A percentile compares a stretch with the other conserved stretches of the same genome.
Evolutionary conservation across 2,329 filamentous ascomycete species (phyloP).

Genomic region (Coniochaeta ligniaria): DNA sequence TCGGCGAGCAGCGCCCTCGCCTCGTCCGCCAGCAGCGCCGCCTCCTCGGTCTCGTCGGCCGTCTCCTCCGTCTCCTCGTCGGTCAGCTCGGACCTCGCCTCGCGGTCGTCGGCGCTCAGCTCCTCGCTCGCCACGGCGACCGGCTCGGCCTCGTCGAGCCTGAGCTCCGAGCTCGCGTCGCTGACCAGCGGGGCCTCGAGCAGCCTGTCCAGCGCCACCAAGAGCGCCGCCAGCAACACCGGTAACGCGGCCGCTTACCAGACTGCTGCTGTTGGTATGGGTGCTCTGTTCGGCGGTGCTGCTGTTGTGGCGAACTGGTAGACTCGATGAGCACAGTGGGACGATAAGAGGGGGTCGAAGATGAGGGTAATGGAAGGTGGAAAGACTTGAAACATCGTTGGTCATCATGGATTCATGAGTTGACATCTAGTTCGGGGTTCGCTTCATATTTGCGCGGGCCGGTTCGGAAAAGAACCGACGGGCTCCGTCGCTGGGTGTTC

Average conservation of each 20-base stretch:
- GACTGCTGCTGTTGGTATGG: constrained; percentile 36
- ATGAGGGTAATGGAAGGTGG: neutral
- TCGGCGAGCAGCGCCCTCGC: constrained; percentile 12
- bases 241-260: constrained; percentile 23
- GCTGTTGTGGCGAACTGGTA: constrained; percentile 38
- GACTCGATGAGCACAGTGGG: too few relatives aligned
- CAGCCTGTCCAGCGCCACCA: constrained; percentile 2
- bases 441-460: neutral
- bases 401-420: too few relatives aligned
- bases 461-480: neutral
- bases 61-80: constrained; percentile 15
- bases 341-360: constrained; percentile 9
- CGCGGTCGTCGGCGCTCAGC: constrained; percentile 19
- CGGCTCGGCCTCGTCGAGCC: constrained; percentile 12
- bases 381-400: neutral
- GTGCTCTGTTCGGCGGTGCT: constrained; percentile 38
- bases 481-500: neutral
- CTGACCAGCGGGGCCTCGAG: constrained; percentile 9
- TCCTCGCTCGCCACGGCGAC: constrained; percentile 20
- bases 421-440: too few relatives aligned
- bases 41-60: constrained; percentile 6
- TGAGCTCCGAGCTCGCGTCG: constrained; percentile 5
- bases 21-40: constrained; percentile 6
- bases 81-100: constrained; percentile 14
- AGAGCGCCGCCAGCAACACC: constrained; percentile 1